Evolutionary conservation across 2,329 filamentous ascomycete genomes (phyloP), one percentile per base, ranked within the genome.

Genomic region (Parascedosporium putredinis): DNA sequence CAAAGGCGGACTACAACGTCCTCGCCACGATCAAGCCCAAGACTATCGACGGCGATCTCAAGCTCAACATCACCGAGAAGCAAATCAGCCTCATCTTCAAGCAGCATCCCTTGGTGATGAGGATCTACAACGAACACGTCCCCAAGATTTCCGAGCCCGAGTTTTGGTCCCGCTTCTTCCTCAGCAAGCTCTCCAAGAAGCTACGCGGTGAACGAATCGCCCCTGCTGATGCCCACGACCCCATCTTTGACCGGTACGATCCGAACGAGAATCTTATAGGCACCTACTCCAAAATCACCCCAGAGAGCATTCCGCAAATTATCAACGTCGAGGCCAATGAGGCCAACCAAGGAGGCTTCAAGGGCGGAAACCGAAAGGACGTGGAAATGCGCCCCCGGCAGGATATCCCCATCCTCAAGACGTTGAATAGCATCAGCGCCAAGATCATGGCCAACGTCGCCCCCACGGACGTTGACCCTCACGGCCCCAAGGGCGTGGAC

Each of bases 161-260:
- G 46, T 98, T 98, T 62, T 98, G 91, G 90, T 86, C 86, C 5
- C 79, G 88, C 12, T 98, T 98, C 67, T 97, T 98, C 64, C 80
- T 90, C 53, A 95, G 88, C 64, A 80, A 86, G 51, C 71, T 98
- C 7, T 88, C 89, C 56, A 96, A 95, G 67, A 91, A 89, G 61
- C 71, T 98, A 50, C 87, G 90, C 51, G 93, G 94, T 33, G 89
- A 97, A 66, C 86, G 88, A 48, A 81, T 95, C 42, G 80, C 79
- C 1, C 88, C 91, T 7, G 77, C 76, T 3, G 91, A 96, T 63
- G 72, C 81, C 14, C 78, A 79, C 7, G 89, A 97, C 65, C 74
- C 80, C 16, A 73, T 93, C 7, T 83, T 97, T 53, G 93, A 97
- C 65, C 84, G 84, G 56, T 96, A 95, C 62, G 77, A 95, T 22